Conservation (phyloP, 2,329 filamentous ascomycete species). For the Cadophora malorum region DNA sequence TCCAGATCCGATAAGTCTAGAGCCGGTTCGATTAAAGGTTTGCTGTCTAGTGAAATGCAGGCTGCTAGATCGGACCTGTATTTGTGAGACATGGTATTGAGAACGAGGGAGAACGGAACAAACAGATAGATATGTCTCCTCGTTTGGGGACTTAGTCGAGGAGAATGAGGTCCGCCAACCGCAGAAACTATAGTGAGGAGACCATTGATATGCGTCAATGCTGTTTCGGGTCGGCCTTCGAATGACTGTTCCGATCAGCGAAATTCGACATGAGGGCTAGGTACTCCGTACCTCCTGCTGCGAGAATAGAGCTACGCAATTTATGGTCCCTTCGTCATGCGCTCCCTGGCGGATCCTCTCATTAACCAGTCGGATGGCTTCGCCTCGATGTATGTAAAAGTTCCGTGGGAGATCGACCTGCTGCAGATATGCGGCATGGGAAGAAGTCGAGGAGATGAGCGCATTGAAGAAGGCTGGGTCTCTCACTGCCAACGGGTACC, state of each 20-base stretch:
- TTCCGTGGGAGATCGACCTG: conserved; percentile 25
- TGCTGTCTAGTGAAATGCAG: conserved; percentile 27
- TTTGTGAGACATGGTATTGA: conserved; percentile 10
- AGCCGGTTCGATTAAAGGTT: conserved; percentile 26
- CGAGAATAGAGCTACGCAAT: conserved; percentile 33
- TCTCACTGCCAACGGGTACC: conserved; percentile 36
- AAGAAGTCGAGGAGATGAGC: conserved; percentile 32
- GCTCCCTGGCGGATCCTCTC: conserved; percentile 29
- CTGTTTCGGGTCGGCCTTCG: conserved; percentile 27
- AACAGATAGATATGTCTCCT: conserved; percentile 33
- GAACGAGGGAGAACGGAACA: neutral
- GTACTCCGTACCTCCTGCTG: conserved; percentile 34
- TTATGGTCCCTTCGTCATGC: conserved; percentile 38
- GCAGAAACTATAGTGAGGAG: conserved; percentile 29
- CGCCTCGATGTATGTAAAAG: conserved; percentile 34
- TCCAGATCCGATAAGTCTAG: conserved; percentile 28
- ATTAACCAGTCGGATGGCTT: conserved; percentile 35
- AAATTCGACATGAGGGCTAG: neutral
- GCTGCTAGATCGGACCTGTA: conserved; percentile 33
- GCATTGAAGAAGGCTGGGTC: conserved; percentile 39
- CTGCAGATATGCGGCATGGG: conserved; percentile 34
- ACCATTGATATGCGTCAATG: conserved; percentile 32
- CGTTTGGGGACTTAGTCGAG: conserved; percentile 26
- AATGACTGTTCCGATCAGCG: conserved; percentile 22
- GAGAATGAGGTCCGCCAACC: conserved; percentile 31